These are phyloP conservation scores for Leptographium radiaticola DNA, from an alignment of 2,329 filamentous ascomycete species.

Conservation along the genomic window DNA sequence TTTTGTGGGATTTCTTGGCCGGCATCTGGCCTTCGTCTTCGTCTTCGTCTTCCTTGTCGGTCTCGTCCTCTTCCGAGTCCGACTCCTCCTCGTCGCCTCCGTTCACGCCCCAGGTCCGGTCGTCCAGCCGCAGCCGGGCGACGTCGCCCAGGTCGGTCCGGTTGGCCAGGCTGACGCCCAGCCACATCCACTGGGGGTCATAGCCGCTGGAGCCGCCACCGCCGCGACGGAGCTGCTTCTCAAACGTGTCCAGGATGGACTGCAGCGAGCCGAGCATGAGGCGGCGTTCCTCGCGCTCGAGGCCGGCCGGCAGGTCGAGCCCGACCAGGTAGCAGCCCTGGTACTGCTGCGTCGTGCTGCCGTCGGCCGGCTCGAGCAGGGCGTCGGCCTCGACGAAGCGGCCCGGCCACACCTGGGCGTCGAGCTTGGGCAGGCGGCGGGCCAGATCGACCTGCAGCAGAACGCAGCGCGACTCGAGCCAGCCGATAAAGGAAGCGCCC, in stretches of 20 bases:
- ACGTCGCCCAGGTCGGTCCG: constrained; percentile 23
- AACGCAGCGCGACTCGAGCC: constrained; percentile 49
- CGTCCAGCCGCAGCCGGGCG: constrained; percentile 27
- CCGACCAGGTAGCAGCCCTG: constrained; percentile 51
- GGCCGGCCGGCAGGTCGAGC: constrained; percentile 23
- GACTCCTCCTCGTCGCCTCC: constrained; percentile 27
- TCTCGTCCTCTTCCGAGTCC: constrained; percentile 19
- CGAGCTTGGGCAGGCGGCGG: constrained; percentile 34
- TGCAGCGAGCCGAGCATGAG: constrained; percentile 29
- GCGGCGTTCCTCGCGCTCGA: constrained; percentile 27
- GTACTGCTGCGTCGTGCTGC: constrained; percentile 26
- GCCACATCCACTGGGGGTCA: constrained; percentile 34
- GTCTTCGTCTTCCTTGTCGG: constrained; percentile 25
- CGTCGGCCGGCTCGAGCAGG: constrained; percentile 12
- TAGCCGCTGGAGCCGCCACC: constrained; percentile 31
- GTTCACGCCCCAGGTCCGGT: constrained; percentile 36
- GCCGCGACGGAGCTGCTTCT: constrained; percentile 27
- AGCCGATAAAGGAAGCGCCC: constrained; percentile 43
- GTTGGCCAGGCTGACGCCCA: constrained; percentile 27
- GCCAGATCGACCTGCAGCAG: constrained; percentile 46
- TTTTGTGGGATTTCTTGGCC: constrained; percentile 16
- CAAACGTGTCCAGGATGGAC: constrained; percentile 32
- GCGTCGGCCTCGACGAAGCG: constrained; percentile 34
- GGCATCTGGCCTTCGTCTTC: constrained; percentile 21
- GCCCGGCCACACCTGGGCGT: constrained; percentile 49